Evolutionary conservation across 2,329 filamentous ascomycete species (phyloP).

Genomic region (Cryphonectria radicalis): DNA sequence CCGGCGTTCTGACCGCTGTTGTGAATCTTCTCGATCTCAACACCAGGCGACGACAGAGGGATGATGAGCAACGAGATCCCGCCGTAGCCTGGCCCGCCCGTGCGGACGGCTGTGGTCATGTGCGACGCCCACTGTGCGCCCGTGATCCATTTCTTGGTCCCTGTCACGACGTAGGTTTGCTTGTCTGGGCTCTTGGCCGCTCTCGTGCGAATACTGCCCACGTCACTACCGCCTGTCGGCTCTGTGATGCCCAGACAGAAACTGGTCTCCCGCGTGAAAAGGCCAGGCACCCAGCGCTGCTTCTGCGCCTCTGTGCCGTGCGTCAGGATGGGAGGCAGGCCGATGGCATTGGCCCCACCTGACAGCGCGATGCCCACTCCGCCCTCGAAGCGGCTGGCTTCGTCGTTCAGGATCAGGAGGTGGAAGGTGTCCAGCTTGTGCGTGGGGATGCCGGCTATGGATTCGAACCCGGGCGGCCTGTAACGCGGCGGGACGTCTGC

Average conservation of each 20-base stretch:
- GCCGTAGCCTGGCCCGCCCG: slow-evolving; percentile 53
- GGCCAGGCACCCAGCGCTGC: slow-evolving; percentile 40
- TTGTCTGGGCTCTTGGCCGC: slow-evolving; percentile 49
- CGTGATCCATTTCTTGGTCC: slow-evolving; percentile 70
- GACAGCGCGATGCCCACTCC: slow-evolving; percentile 59
- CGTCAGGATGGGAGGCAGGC: slow-evolving; percentile 35
- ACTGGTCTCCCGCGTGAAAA: slow-evolving; percentile 54
- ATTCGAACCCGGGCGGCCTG: slow-evolving; percentile 42
- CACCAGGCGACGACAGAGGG: slow-evolving; percentile 42
- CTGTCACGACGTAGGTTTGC: slow-evolving; percentile 61
- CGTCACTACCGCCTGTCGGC: slow-evolving; percentile 59
- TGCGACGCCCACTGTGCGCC: slow-evolving; percentile 65
- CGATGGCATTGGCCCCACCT: slow-evolving; percentile 61
- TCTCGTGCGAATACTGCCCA: slow-evolving; percentile 64
- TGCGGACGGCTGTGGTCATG: slow-evolving; percentile 65
- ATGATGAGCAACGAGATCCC: slow-evolving; percentile 63
- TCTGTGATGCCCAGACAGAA: slow-evolving; percentile 39
- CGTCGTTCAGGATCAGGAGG: slow-evolving; percentile 42
- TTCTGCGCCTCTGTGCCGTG: slow-evolving; percentile 36
- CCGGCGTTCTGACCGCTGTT: slow-evolving; percentile 70
- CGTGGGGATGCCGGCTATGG: slow-evolving; percentile 46
- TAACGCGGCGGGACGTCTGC: slow-evolving; percentile 41
- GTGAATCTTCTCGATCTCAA: slow-evolving; percentile 48
- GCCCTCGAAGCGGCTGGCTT: slow-evolving; percentile 49
- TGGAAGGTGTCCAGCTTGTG: slow-evolving; percentile 44